These are phyloP conservation scores for Cercospora nicotianae DNA, from an alignment of 2,329 filamentous ascomycete species.

Conservation along the genomic window DNA sequence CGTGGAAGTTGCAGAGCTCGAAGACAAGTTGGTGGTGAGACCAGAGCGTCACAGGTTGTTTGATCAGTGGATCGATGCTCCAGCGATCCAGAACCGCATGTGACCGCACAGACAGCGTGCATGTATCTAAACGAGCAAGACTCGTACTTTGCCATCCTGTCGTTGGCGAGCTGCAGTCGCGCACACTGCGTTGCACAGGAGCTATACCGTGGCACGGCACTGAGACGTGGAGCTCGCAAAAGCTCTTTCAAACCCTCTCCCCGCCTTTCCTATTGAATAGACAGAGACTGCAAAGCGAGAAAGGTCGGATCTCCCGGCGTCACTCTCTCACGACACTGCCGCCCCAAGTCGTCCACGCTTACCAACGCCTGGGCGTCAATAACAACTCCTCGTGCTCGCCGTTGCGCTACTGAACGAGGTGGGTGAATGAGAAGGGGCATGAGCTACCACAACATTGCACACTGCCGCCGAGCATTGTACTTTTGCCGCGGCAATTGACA, in stretches of 20 bases:
- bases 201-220: background rate
- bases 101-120: background rate
- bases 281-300: background rate
- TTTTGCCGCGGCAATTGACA: background rate
- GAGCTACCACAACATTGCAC: background rate
- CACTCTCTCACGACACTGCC: background rate
- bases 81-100: background rate
- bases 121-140: background rate
- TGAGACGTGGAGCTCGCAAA: background rate
- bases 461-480: background rate
- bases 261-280: background rate
- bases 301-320: background rate
- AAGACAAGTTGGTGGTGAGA: background rate
- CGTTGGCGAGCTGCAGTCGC: background rate
- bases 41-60: background rate
- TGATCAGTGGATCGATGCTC: background rate
- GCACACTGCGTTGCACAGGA: background rate
- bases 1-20: background rate
- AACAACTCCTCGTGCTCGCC: background rate
- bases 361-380: background rate
- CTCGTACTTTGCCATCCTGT: background rate
- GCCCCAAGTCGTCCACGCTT: background rate
- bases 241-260: background rate
- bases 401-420: background rate
- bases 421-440: background rate